Conservation (phyloP, 2,329 filamentous ascomycete species). For the Trichoderma asperellum region DNA sequence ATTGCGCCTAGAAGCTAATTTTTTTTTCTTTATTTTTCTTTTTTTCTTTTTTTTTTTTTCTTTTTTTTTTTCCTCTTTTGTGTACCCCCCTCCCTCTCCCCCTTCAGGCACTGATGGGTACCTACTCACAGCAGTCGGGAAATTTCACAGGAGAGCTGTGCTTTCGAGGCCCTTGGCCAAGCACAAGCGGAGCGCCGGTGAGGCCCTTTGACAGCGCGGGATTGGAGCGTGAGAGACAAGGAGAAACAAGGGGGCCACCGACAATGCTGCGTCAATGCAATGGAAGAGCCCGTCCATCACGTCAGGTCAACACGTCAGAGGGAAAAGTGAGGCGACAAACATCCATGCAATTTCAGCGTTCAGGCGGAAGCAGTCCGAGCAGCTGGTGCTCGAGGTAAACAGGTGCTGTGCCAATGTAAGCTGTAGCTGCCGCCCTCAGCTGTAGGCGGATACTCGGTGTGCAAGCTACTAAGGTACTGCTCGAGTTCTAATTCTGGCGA, state of each 20-base stretch:
- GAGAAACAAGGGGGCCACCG: conserved; percentile 13
- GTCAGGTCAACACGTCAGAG: conserved; percentile 22
- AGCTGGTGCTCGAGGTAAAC: not conserved
- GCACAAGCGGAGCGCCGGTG: conserved; percentile 9
- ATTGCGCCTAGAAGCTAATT: conserved; percentile 4
- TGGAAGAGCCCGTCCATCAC: conserved; percentile 19
- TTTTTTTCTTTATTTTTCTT: conserved; percentile 11
- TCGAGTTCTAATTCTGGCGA: not conserved
- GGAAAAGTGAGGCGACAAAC: not conserved
- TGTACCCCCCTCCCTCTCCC: not conserved
- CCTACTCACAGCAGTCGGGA: conserved; percentile 17
- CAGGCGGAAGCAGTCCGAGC: not conserved
- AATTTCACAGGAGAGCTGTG: conserved; percentile 23
- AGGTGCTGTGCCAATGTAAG: not conserved
- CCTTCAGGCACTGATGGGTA: conserved; percentile 19
- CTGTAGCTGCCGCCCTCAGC: not conserved
- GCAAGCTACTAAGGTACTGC: not conserved
- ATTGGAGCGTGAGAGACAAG: conserved; percentile 4
- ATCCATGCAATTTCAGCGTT: conserved; percentile 23
- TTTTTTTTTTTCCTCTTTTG: conserved; percentile 2
- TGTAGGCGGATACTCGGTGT: not conserved
- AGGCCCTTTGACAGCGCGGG: not conserved
- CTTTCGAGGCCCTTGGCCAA: not conserved
- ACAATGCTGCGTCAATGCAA: conserved; percentile 19
- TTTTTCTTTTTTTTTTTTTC: conserved; percentile 3